Base-by-base conservation (phyloP, 2,329 filamentous ascomycete species). In the Tolypocladium tropicale region DNA sequence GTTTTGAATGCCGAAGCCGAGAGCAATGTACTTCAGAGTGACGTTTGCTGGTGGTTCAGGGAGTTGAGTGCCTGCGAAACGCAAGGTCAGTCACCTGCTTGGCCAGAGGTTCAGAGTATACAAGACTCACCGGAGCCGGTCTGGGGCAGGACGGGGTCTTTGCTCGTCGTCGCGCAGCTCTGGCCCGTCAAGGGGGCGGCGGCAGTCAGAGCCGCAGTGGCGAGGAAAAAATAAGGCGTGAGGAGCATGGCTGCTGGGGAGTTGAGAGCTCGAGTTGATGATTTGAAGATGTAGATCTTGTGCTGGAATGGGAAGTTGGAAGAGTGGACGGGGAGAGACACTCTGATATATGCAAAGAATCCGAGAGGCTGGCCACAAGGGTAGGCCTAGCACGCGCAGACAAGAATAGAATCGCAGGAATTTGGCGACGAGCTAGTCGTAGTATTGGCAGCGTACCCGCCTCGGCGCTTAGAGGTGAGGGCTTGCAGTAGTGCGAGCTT, bases 1-100 rank as follows among this genome's bases (percentile, higher is more conserved):
- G 77, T 88, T 88, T 65, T 88, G 84, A 63, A 84, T 79, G 56
- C 84, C 84, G 62, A 84, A 78, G 61, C 84, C 84, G 46, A 88
- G 70, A 56, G 76, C 77, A 59, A 88, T 79, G 71, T 78, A 72
- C 66, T 80, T 77, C 39, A 84, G 71, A 6, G 67, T 66, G 48
- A 73, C 63, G 59, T 65, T 65, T 11, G 69, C 58, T 3, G 76
- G 60, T 1, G 74, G 74, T 4, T 68, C 57, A n/a, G 74, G 67
- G 32, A 83, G 77, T 53, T 81, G 72, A 28, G 63, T 64, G 39
- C 67, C 74, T 77, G 53, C 2, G 21, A 16, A 25, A 14, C 16
- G 10, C n/a, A 14, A 28, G 61, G 59, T 66, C 59, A 63, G 59
- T 61, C 11, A 18, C n/a, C 46, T 50, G 46, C 10, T 21, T 14